Base-by-base conservation (phyloP, 192 early-diverging fungal genomes). In the Helicostylum pulchrum region DNA sequence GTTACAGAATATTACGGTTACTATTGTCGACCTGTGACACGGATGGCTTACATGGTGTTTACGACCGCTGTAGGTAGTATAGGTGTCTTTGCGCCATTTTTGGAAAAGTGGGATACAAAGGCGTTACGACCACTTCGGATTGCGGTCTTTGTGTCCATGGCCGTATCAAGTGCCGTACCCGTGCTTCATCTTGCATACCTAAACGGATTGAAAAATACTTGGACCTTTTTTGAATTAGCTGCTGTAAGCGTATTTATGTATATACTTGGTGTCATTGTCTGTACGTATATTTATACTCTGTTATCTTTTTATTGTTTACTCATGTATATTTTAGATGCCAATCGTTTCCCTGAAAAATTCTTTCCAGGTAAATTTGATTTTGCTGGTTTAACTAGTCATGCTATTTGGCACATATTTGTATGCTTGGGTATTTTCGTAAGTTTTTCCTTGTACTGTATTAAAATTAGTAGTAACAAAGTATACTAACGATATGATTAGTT, bases 331-430 rank as follows among this genome's bases (percentile, higher is more conserved):
- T 19, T 42, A 75, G 74, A 87, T 64, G 85, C 80, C 47, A 78
- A 83, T 55, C 78, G 84, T 8, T 85, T 80, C 53, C 85, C 85
- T 23, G 85, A 87, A 66, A 80, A 80, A 53, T 77, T 78, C 54
- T 85, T 72, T 42, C 85, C 85, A 4, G 85, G 85, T 8, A 46
- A 70, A 47, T 85, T 85, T 77, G 85, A 87, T 62, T 65, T 67
- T 36, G 72, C 74, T 61, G 85, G 85, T 39, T 53, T 76, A 61
- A 79, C 81, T 46, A 83, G 80, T 50, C 85, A 87, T 70, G 80
- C 82, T 30, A 62, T 83, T 46, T 87, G 85, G 85, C 85, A 87
- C 59, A 71, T 84, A 15, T 80, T 76, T 67, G 85, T 87, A 17
- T 81, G 82, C 21, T 71, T 80, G 2, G 85, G 85, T 7, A 87